Evolutionary conservation across 805 yeast species (phyloP).

Genomic region (Kockiozyma suomiensis): DNA sequence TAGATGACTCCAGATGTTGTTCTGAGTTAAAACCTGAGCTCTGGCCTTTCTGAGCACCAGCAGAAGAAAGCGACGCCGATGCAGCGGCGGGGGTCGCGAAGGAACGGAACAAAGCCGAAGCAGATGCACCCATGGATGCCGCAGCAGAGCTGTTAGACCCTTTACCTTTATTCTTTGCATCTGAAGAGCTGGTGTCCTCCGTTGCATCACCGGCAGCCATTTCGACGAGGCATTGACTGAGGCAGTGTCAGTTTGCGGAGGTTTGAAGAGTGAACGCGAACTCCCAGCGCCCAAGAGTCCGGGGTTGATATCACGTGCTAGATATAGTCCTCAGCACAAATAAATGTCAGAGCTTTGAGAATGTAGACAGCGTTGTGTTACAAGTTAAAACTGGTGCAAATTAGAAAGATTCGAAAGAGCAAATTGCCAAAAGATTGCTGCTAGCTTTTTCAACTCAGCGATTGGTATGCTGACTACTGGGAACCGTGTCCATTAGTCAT

Average conservation of each 20-base stretch:
- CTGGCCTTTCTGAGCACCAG: slow-evolving; percentile 2
- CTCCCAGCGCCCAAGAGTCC: slow-evolving; percentile 2
- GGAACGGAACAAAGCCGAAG: slow-evolving; percentile 15
- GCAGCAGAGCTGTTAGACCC: not conserved
- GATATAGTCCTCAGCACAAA: too few species aligned
- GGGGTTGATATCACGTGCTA: not conserved
- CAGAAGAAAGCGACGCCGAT: slow-evolving; percentile 6
- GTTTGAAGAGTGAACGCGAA: not conserved
- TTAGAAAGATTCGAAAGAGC: too few species aligned
- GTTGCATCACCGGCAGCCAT: not conserved
- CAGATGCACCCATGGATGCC: slow-evolving; percentile 9
- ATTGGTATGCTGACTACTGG: too few species aligned
- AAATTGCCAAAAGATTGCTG: too few species aligned
- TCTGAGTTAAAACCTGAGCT: not conserved
- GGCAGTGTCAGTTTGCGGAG: too few species aligned
- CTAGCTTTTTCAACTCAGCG: too few species aligned
- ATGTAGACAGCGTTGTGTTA: too few species aligned
- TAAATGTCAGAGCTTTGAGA: too few species aligned
- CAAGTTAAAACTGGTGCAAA: too few species aligned
- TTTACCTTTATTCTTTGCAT: slow-evolving; percentile 10
- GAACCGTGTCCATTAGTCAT: too few species aligned
- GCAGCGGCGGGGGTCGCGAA: slow-evolving; percentile 17
- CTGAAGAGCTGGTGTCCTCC: not conserved
- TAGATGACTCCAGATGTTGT: not conserved
- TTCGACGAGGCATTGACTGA: not conserved